Evolutionary conservation across 306 rosid species (phyloP).

Genomic region (Corylus heterophylla): DNA sequence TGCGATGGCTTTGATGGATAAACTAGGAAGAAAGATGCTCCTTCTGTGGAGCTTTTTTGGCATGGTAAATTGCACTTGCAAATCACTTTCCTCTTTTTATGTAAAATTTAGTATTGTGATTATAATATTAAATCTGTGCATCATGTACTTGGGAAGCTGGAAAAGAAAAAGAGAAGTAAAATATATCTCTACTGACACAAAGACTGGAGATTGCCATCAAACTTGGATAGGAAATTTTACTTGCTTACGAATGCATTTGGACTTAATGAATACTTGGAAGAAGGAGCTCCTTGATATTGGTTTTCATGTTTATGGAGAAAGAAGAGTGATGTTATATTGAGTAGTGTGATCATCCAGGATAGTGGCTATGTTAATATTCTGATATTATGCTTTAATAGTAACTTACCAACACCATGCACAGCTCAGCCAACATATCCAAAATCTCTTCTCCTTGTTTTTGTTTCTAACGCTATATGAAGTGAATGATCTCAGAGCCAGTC

Average conservation of each 20-base stretch:
- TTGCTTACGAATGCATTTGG: not conserved
- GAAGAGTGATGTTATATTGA: not conserved
- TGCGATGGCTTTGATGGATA: constrained; percentile 91
- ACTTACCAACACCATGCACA: not conserved
- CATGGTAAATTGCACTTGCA: constrained; percentile 63
- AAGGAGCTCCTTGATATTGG: not conserved
- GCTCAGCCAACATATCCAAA: not conserved
- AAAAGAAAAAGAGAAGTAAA: not conserved
- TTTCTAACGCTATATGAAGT: not conserved
- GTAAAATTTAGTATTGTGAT: constrained; percentile 6
- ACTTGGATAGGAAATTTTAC: not conserved
- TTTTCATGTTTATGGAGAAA: not conserved
- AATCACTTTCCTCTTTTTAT: not conserved
- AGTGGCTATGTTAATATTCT: constrained; percentile 6
- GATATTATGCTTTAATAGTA: not conserved
- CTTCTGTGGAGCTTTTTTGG: constrained; percentile 93
- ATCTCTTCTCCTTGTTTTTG: not conserved
- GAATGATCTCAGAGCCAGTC: constrained; percentile 1
- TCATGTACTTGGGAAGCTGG: constrained; percentile 22
- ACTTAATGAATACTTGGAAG: not conserved
- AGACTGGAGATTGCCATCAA: not conserved
- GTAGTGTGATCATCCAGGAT: constrained; percentile 14
- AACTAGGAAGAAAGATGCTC: constrained; percentile 85
- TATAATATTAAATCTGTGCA: constrained; percentile 6
- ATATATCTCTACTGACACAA: not conserved